phyloP scores from a whole-genome alignment of 2,329 filamentous ascomycete genomes.

The Ceratocystis cubensis region DNA sequence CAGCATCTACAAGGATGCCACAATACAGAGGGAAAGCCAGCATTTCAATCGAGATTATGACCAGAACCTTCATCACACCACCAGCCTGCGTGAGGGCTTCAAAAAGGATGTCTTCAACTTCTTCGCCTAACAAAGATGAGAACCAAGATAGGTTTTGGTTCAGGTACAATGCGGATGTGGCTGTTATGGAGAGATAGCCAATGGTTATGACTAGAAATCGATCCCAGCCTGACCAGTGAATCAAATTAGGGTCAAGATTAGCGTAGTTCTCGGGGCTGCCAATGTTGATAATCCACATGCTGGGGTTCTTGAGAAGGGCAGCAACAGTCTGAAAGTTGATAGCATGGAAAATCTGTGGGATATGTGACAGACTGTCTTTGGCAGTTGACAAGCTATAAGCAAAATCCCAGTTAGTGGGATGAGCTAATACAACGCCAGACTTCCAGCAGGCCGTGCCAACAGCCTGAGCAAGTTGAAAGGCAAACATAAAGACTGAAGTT shows the following conservation, averaged over 20 bases:
- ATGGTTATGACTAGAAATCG: slow-evolving; percentile 59
- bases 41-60: slow-evolving; percentile 99
- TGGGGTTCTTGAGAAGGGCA: slow-evolving; percentile 34
- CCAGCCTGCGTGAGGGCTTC: slow-evolving; percentile 85
- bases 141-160: slow-evolving; percentile 39
- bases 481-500: neutral
- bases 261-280: slow-evolving; percentile 27
- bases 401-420: slow-evolving; percentile 9
- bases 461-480: neutral
- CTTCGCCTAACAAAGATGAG: slow-evolving; percentile 43
- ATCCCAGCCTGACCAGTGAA: slow-evolving; percentile 55
- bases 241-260: slow-evolving; percentile 44
- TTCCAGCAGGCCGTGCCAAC: neutral
- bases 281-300: slow-evolving; percentile 45
- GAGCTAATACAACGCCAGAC: neutral
- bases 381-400: neutral
- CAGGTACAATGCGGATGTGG: slow-evolving; percentile 67
- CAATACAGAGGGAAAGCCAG: slow-evolving; percentile 93
- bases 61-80: slow-evolving; percentile 91
- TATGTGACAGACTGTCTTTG: neutral
- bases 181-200: slow-evolving; percentile 67
- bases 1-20: slow-evolving; percentile 76
- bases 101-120: slow-evolving; percentile 64
- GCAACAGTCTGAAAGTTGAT: slow-evolving; percentile 19
- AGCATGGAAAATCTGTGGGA: neutral